Percentiles rank a stretch among this genome's conserved stretches.
Evolutionary conservation across 2,329 filamentous ascomycete genomes (phyloP).

Genomic region (Botrytis fabae): DNA sequence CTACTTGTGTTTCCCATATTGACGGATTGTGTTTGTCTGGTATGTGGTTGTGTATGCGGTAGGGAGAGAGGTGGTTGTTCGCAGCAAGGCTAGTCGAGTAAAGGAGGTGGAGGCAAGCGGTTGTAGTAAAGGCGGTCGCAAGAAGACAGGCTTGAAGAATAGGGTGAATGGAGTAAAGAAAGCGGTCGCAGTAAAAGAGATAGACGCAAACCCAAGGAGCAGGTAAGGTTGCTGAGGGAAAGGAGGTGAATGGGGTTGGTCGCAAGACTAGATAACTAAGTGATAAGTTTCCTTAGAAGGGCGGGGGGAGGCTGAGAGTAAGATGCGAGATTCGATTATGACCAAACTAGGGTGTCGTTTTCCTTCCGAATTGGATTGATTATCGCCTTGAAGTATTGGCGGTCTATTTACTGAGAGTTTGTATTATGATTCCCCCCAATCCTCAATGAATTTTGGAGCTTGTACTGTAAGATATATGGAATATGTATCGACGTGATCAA

Average conservation of each 20-base stretch:
- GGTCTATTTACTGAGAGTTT: neutral
- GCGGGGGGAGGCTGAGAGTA: conserved; percentile 9
- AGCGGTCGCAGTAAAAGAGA: neutral
- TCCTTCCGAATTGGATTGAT: neutral
- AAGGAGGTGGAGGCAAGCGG: neutral
- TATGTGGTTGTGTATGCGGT: conserved; percentile 26
- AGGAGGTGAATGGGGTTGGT: neutral
- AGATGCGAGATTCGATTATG: conserved; percentile 2
- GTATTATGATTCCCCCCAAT: neutral
- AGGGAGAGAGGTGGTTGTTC: neutral
- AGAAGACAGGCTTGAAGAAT: neutral
- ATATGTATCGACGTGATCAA: neutral
- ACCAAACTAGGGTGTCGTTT: neutral
- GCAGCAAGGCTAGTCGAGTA: conserved; percentile 9
- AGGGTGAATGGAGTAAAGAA: neutral
- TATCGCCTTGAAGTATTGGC: neutral
- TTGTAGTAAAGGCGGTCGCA: neutral
- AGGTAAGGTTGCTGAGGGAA: neutral
- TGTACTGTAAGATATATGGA: neutral
- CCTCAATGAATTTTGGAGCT: neutral
- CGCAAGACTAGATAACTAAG: conserved; percentile 14
- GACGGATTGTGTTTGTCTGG: neutral
- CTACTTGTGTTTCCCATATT: conserved; percentile 70
- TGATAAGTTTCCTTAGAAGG: conserved; percentile 1
- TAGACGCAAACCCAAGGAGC: conserved; percentile 12